Evolutionary conservation across 805 yeast genomes (phyloP).

Genomic region (Saccharomycopsis sp.): DNA sequence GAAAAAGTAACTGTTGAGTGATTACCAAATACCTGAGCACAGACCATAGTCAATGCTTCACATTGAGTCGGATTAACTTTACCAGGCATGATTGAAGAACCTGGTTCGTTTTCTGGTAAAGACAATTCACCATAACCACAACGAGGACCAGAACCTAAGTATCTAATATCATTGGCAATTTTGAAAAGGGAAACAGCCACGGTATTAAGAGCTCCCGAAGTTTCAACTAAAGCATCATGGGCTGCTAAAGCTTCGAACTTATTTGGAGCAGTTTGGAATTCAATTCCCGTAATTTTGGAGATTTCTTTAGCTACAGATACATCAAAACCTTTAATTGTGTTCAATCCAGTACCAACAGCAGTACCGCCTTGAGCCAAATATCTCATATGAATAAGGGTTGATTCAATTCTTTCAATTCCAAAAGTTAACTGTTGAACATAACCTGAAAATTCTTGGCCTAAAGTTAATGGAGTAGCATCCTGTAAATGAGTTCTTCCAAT

Average conservation of each 20-base stretch:
- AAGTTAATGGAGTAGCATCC: slow-evolving; percentile 95
- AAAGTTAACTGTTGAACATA: slow-evolving; percentile 87
- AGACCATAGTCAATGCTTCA: slow-evolving; percentile 97
- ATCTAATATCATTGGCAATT: slow-evolving; percentile 96
- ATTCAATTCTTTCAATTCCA: slow-evolving; percentile 81
- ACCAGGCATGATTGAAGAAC: slow-evolving; percentile 99
- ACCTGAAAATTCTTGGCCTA: slow-evolving; percentile 97
- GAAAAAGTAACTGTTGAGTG: slow-evolving; percentile 89
- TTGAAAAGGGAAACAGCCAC: slow-evolving; percentile 87
- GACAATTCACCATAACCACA: slow-evolving; percentile 97
- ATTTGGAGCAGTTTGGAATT: slow-evolving; percentile 92
- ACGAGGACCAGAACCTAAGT: slow-evolving; percentile 97
- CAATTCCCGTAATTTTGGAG: slow-evolving; percentile 65
- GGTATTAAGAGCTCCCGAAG: slow-evolving; percentile 93
- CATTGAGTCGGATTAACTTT: slow-evolving; percentile 98
- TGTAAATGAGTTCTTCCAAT: slow-evolving; percentile 98
- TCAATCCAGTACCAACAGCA: slow-evolving; percentile 97
- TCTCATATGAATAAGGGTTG: slow-evolving; percentile 62
- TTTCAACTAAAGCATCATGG: slow-evolving; percentile 96
- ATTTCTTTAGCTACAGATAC: slow-evolving; percentile 79
- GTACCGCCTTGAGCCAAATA: slow-evolving; percentile 98
- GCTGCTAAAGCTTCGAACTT: slow-evolving; percentile 98
- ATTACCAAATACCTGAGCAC: slow-evolving; percentile 96
- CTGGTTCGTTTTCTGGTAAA: slow-evolving; percentile 97
- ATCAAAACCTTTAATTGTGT: slow-evolving; percentile 86